These are phyloP conservation scores for Ramaria sp. DNA, from an alignment of 768 basidiomycete genomes.

Conservation along the genomic window DNA sequence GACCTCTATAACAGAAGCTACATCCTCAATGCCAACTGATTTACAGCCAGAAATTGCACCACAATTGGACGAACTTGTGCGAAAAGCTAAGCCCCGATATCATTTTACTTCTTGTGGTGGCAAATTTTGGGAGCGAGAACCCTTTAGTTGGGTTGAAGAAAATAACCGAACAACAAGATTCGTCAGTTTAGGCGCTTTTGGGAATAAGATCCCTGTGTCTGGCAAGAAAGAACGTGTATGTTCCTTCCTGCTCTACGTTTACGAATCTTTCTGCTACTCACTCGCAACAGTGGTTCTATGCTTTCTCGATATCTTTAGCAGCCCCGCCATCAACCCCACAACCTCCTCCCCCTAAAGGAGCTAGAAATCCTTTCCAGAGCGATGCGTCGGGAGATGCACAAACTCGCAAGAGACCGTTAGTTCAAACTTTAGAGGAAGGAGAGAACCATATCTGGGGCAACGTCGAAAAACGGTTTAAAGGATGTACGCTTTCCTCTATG, in stretches of 20 bases:
- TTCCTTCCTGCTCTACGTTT: conserved; percentile 8
- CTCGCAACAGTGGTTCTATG: conserved; percentile 83
- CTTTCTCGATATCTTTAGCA: conserved; percentile 64
- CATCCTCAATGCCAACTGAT: conserved; percentile 42
- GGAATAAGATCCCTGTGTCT: conserved; percentile 32
- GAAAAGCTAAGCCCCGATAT: conserved; percentile 71
- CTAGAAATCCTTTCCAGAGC: conserved; percentile 55
- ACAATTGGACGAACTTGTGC: conserved; percentile 54
- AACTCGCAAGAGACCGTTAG: conserved; percentile 40
- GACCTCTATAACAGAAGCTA: conserved; percentile 46
- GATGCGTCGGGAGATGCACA: conserved; percentile 23
- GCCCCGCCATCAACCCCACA: conserved; percentile 22
- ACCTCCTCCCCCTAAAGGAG: conserved; percentile 48
- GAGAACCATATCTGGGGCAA: conserved; percentile 67
- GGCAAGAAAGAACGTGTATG: conserved; percentile 79
- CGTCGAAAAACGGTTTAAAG: conserved; percentile 22
- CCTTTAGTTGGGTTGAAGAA: conserved; percentile 75
- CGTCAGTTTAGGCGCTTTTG: conserved; percentile 83
- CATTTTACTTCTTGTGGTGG: conserved; percentile 66
- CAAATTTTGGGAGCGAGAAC: conserved; percentile 92
- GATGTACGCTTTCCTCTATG: conserved; percentile 20
- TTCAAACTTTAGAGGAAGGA: conserved; percentile 30
- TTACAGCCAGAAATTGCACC: conserved; percentile 35
- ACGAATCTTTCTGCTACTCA: neutral
- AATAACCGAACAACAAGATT: conserved; percentile 62